Base-by-base conservation (phyloP, 2,329 filamentous ascomycete genomes). In the Diplodia sapinea region DNA sequence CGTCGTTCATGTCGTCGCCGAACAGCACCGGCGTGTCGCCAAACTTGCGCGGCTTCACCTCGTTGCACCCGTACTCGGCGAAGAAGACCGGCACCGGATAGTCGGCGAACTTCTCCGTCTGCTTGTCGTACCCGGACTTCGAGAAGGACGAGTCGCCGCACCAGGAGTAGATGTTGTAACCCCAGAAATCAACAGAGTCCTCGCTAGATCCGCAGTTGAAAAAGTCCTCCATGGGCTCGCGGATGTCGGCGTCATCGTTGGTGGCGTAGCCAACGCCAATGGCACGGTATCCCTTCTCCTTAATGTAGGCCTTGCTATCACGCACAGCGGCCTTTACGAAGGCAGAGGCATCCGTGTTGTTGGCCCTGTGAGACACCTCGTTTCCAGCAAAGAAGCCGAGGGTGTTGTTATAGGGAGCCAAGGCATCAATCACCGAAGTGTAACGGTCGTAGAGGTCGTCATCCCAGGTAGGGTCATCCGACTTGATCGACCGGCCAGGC, bases 101-200 rank as follows among this genome's bases (percentile, higher is more conserved):
- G 78, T 90, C 88, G 68, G 85, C 79, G 84, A 97, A 99, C 82
- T 97, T 94, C 72, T 92, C 80, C 73, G 93, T 93, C 79, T 94
- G 91, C 68, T 88, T 85, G 71, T 90, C 85, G 82, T 94, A 99
- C 65, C 93, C 92, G 3, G 95, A 97, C 68, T 85, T 77, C 47
- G 84, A 76, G 83, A 91, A 96, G 75, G 84, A 88, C 76, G 92
- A 96, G 73, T 94, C 80, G 73, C 94, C 95, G 79, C 95, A 99
- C 95, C 95, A 99, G 65, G 94, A 96, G 87, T 99, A 99, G 83
- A 98, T 97, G 86, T 99, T 99, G 90, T 98, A 98, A 69, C 95
- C 95, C 92, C 94, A 99, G 85, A 96, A 98, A 81, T 99, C 95
- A 72, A 98, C 96, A 69, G 91, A 80, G 76, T 82, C 81, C 9